Percentiles rank a stretch among this genome's conserved stretches.
phyloP scores from a whole-genome alignment of 257 asterid genomes.

The Marsdenia floribunda region DNA sequence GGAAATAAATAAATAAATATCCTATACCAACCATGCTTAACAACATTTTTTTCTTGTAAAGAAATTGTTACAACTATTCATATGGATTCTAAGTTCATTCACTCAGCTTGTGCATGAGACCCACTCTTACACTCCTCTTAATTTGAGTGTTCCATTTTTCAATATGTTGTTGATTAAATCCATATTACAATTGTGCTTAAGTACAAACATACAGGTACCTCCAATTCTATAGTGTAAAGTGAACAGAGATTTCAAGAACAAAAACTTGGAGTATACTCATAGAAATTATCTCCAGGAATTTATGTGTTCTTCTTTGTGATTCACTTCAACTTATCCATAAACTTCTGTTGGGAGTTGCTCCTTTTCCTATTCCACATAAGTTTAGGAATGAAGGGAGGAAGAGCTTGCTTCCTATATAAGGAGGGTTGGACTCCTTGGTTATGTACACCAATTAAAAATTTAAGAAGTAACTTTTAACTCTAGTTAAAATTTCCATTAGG shows the following conservation, averaged over 20 bases:
- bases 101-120: neutral
- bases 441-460: too few species aligned
- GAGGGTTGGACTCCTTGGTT: too few species aligned
- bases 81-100: neutral
- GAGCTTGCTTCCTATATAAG: too few species aligned
- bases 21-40: neutral
- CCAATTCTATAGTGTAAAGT: too few species aligned
- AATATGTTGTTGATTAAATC: neutral
- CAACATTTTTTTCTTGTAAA: neutral
- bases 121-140: neutral
- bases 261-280: neutral
- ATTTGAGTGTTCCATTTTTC: neutral
- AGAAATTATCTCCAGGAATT: too few species aligned
- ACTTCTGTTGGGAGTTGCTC: too few species aligned
- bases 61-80: neutral
- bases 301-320: too few species aligned
- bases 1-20: neutral
- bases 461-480: too few species aligned
- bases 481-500: too few species aligned
- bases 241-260: neutral
- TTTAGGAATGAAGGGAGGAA: too few species aligned
- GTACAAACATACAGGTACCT: neutral
- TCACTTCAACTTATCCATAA: too few species aligned
- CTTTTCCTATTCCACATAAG: too few species aligned
- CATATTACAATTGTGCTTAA: neutral